Evolutionary conservation across 495 filamentous ascomycete genomes (phyloP), one percentile per base, ranked within the genome.

Genomic region (Pyrenula massariospora): DNA sequence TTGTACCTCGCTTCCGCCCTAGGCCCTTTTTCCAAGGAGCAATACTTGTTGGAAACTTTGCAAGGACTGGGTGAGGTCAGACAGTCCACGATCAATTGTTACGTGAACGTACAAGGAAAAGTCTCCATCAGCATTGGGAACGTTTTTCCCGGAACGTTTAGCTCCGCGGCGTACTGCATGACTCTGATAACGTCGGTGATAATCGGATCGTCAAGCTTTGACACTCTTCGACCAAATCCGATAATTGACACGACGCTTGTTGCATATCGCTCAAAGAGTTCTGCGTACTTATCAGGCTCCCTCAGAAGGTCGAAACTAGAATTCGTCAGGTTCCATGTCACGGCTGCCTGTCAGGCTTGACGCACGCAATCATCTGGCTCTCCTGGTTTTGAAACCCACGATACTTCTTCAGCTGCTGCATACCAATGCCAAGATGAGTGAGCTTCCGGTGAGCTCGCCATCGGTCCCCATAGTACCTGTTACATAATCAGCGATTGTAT

Each of bases 101-200:
- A 2, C 2, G 19, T 10, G 2, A 11, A 54, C 63, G 48, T 65
- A 70, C 66, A 66, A 3, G 79, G 79, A 48, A 82, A 84, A 0
- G 79, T 82, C 61, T 82, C 79, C 59, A 82, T 72, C 19, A 82
- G 58, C 80, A 84, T 84, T 2, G 80, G 81, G 55, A 83, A 82
- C 0, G 62, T 73, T 59, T 80, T 84, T 15, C 80, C 80, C 1
- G 81, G 81, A 21, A 70, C 69, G 59, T 70, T 70, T 49, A 72
- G 58, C 52, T 65, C 63, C 12, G 68, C 66, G 1, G 69, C 69
- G 10, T 49, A 48, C 22, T 70, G 69, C 69, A 72, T 72, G 12
- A 69, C 57, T 12, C 62, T 61, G 67, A 76, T 74, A 3, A 75
- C 71, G 52, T 74, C 73, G 0, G 71, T 74, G 55, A 76, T 73